Evolutionary conservation across 192 early-diverging fungal genomes (phyloP).

Genomic region (Oehlia diaphana): DNA sequence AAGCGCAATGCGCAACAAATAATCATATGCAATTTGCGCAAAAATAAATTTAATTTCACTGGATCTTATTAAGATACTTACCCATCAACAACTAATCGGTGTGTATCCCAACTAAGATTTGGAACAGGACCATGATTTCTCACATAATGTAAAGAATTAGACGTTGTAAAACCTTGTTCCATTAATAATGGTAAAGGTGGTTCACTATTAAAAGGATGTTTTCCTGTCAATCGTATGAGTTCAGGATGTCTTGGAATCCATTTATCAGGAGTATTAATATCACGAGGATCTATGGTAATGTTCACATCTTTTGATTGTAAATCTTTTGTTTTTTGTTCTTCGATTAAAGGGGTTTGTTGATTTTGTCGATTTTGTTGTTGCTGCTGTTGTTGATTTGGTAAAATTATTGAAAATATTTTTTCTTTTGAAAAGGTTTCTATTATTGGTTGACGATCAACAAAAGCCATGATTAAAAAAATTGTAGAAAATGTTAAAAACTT

Average conservation of each 20-base stretch:
- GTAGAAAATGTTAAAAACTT: too few relatives aligned
- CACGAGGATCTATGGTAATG: not conserved
- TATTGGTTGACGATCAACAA: too few relatives aligned
- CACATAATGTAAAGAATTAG: conserved; percentile 60
- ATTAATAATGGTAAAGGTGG: conserved; percentile 44
- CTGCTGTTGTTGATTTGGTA: not conserved
- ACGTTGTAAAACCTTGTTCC: conserved; percentile 54
- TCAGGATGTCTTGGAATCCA: conserved; percentile 46
- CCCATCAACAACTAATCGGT: conserved; percentile 47
- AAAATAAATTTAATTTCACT: too few relatives aligned
- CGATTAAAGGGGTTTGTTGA: not conserved
- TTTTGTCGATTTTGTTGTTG: too few relatives aligned
- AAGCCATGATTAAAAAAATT: too few relatives aligned
- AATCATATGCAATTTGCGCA: too few relatives aligned
- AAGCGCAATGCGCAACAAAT: too few relatives aligned
- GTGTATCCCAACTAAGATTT: conserved; percentile 43
- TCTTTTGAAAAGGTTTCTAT: not conserved
- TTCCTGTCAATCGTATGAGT: conserved; percentile 56
- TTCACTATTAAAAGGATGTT: conserved; percentile 64
- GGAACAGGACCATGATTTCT: conserved; percentile 71
- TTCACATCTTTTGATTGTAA: not conserved
- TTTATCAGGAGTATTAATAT: conserved; percentile 44
- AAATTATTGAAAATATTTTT: not conserved
- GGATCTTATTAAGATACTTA: not conserved
- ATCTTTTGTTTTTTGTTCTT: not conserved